Evolutionary conservation across 805 yeast species (phyloP).

Genomic region (Candida qinlingensis): DNA sequence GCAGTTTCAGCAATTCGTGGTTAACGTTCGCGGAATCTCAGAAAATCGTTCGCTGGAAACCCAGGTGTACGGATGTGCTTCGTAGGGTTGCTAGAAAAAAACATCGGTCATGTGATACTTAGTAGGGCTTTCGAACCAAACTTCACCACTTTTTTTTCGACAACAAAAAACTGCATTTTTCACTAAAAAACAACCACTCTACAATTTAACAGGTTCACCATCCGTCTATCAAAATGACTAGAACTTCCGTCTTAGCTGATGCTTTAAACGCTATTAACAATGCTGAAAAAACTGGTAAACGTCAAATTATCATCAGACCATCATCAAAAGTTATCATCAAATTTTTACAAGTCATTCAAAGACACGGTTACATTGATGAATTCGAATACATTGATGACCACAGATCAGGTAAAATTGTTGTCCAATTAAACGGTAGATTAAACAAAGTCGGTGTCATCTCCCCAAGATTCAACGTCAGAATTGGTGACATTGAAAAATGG

Average conservation of each 20-base stretch:
- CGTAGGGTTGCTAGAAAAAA: not conserved
- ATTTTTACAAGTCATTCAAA: constrained; percentile 95
- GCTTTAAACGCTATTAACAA: constrained; percentile 97
- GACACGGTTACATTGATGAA: constrained; percentile 98
- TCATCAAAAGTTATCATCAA: constrained; percentile 97
- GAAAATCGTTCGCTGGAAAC: too few species aligned
- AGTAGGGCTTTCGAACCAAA: constrained; percentile 4
- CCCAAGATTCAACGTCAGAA: constrained; percentile 97
- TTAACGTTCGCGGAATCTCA: not conserved
- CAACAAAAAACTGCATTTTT: constrained; percentile 10
- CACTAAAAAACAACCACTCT: constrained; percentile 6
- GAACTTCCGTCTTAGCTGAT: constrained; percentile 97
- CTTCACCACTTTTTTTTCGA: not conserved
- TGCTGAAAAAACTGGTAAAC: constrained; percentile 98
- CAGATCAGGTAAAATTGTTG: constrained; percentile 97
- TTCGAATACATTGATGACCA: constrained; percentile 98
- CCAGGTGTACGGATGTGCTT: constrained; percentile 4
- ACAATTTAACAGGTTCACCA: not conserved
- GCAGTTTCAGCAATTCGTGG: not conserved
- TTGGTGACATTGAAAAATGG: constrained; percentile 96
- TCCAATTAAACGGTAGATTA: constrained; percentile 95
- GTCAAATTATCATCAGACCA: constrained; percentile 97
- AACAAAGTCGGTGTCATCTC: constrained; percentile 99
- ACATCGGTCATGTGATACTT: constrained; percentile 5
- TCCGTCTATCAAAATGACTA: constrained; percentile 61